These are phyloP conservation scores for Inga oerstediana DNA, from an alignment of 306 rosid species.

Conservation along the genomic window DNA sequence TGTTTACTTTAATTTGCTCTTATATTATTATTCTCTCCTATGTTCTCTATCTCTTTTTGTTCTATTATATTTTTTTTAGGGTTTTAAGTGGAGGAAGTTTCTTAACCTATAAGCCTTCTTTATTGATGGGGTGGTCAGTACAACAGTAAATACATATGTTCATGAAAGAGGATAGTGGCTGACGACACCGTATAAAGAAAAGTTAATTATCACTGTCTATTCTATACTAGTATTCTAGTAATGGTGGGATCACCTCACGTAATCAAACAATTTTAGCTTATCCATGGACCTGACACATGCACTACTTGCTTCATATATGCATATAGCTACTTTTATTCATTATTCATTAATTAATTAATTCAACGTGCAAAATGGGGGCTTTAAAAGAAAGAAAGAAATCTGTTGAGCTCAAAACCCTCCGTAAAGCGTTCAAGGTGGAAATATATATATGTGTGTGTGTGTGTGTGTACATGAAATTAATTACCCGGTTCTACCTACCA, in stretches of 20 bases:
- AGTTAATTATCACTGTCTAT: slow-evolving; percentile 40
- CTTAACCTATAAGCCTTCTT: slow-evolving; percentile 86
- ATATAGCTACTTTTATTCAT: background rate
- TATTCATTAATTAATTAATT: background rate
- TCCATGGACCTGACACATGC: slow-evolving; percentile 26
- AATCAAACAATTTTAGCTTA: slow-evolving; percentile 36
- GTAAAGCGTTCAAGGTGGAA: background rate
- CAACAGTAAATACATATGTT: slow-evolving; percentile 42
- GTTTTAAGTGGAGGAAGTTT: slow-evolving; percentile 82
- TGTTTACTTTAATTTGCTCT: slow-evolving; percentile 69
- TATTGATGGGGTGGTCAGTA: slow-evolving; percentile 43
- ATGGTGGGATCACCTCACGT: slow-evolving; percentile 50
- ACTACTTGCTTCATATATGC: slow-evolving; percentile 27
- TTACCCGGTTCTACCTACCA: background rate
- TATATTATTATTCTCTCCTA: slow-evolving; percentile 50
- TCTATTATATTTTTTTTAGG: slow-evolving; percentile 74
- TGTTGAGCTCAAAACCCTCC: slow-evolving; percentile 19
- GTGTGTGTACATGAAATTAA: background rate
- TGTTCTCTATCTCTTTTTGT: slow-evolving; percentile 82
- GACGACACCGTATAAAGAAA: slow-evolving; percentile 38
- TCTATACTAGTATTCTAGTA: background rate
- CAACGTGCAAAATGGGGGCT: slow-evolving; percentile 8
- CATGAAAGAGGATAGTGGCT: slow-evolving; percentile 49
- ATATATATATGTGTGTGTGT: background rate
- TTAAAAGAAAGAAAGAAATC: background rate